Percentiles rank a stretch among this genome's conserved stretches.
Conservation (phyloP, 2,329 filamentous ascomycete genomes). For the Fusarium mexicanum region DNA sequence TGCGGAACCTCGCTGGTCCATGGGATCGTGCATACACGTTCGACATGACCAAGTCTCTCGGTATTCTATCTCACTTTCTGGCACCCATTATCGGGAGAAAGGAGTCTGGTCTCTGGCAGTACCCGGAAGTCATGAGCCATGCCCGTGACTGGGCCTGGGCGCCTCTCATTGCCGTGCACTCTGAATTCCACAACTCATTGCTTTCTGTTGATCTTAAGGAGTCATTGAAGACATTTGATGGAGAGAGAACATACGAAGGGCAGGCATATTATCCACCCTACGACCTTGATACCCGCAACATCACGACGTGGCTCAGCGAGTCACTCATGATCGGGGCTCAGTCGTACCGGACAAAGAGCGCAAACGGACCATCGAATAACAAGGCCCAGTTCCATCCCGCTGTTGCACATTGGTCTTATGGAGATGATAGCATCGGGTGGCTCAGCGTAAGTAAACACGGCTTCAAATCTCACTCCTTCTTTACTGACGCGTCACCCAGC, state of each 20-base stretch:
- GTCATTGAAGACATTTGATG: background rate
- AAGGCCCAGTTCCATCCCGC: constrained; percentile 13
- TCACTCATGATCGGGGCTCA: constrained; percentile 67
- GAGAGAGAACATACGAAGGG: constrained; percentile 4
- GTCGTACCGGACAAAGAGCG: constrained; percentile 41
- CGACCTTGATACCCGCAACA: constrained; percentile 62
- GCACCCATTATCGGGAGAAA: constrained; percentile 11
- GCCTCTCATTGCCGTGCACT: constrained; percentile 63
- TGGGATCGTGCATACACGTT: constrained; percentile 70
- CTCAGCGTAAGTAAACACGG: background rate
- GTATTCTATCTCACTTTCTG: constrained; percentile 32
- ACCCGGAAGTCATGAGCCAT: constrained; percentile 62
- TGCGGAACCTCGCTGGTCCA: constrained; percentile 68
- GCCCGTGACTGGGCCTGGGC: constrained; percentile 66
- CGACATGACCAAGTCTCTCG: constrained; percentile 66
- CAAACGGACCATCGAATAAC: constrained; percentile 7
- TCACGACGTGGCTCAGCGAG: constrained; percentile 64
- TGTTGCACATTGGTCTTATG: constrained; percentile 14
- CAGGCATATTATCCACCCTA: constrained; percentile 24
- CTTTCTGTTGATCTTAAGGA: constrained; percentile 52
- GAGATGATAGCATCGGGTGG: constrained; percentile 7
- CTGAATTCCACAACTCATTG: constrained; percentile 58
- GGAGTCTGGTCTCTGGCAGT: background rate
- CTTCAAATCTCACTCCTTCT: accelerated
- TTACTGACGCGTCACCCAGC: background rate